Evolutionary conservation across 768 basidiomycete species (phyloP).

Genomic region (Amanita jacksonii): DNA sequence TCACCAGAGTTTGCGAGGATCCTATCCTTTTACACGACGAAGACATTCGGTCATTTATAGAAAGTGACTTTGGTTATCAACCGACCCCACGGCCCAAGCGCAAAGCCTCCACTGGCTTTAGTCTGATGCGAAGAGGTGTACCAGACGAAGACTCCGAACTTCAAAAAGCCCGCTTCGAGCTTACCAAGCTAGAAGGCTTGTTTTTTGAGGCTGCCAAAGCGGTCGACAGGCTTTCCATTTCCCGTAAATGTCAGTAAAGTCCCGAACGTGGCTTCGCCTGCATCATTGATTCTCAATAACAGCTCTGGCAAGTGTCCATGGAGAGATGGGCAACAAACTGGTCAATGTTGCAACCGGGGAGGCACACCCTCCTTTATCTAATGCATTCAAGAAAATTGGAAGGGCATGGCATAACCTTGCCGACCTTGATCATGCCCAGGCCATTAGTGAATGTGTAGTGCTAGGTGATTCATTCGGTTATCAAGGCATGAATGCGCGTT

Average conservation of each 20-base stretch:
- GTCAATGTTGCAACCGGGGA: slow-evolving; percentile 86
- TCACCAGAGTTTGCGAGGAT: slow-evolving; percentile 88
- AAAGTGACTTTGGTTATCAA: slow-evolving; percentile 96
- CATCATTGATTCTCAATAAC: slow-evolving; percentile 5
- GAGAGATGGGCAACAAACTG: slow-evolving; percentile 91
- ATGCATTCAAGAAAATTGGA: slow-evolving; percentile 79
- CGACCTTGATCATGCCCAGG: slow-evolving; percentile 84
- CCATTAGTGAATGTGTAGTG: slow-evolving; percentile 90
- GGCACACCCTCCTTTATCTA: slow-evolving; percentile 73
- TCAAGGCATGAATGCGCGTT: slow-evolving; percentile 93
- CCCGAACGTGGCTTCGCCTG: background rate
- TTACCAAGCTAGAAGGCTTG: slow-evolving; percentile 85
- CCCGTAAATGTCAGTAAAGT: slow-evolving; percentile 57
- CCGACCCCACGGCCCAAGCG: slow-evolving; percentile 68
- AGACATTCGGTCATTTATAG: slow-evolving; percentile 89
- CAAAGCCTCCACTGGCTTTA: slow-evolving; percentile 67
- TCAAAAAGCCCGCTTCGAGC: slow-evolving; percentile 79
- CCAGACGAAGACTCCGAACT: slow-evolving; percentile 95
- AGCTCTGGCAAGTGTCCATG: slow-evolving; percentile 73
- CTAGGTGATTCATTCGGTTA: slow-evolving; percentile 95
- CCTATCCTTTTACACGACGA: slow-evolving; percentile 83
- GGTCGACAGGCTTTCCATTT: slow-evolving; percentile 75
- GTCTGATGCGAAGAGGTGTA: slow-evolving; percentile 66
- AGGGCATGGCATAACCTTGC: slow-evolving; percentile 80
- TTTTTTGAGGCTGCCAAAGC: slow-evolving; percentile 91